Evolutionary conservation across 495 filamentous ascomycete species (phyloP), one percentile per base, ranked within the genome.

Genomic region (Annulohypoxylon stygium): DNA sequence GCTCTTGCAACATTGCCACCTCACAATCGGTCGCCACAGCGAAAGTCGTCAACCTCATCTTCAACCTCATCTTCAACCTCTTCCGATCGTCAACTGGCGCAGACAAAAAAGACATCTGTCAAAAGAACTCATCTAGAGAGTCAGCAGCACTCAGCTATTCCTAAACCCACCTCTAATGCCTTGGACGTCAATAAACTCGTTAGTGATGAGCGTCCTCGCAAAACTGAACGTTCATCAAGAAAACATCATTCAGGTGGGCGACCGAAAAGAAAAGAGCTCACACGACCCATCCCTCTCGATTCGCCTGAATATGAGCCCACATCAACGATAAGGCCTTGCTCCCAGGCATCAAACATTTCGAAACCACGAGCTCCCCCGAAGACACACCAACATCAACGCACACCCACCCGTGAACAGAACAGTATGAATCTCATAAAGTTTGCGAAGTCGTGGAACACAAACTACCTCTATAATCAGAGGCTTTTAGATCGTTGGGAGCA

Each of bases 291-390:
- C 6, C 41, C 7, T 53, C 8, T 7, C 25, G 33, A 58, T 20
- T 4, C 4, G 1, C 16, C 30, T 6, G 47, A 45, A 18, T 36
- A 41, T n/a, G 63, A 65, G 33, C 11, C 4, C 7, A 5, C 55
- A 18, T 16, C 51, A 18, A 36, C 34, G 16, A n/a, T n/a, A 6
- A 69, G 73, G 16, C 43, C 73, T 12, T 45, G 61, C 26, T 79
- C 77, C 34, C 69, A 67, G 41, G 57, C 65, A n/a, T 79, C 77
- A 0, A 79, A 76, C 25, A 67, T 70, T 53, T 74, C 77, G 0
- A 78, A 68, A 26, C 51, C 12, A 14, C 69, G 77, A 36, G 71
- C 53, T 14, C 75, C 66, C 12, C 16, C 4, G 11, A 50, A 43
- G 53, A 23, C 4, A 11, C 30, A 26, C 4, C 26, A n/a, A 1